Evolutionary conservation across 768 basidiomycete species (phyloP), one percentile per base, ranked within the genome.

Genomic region (Podaxis rugospora): DNA sequence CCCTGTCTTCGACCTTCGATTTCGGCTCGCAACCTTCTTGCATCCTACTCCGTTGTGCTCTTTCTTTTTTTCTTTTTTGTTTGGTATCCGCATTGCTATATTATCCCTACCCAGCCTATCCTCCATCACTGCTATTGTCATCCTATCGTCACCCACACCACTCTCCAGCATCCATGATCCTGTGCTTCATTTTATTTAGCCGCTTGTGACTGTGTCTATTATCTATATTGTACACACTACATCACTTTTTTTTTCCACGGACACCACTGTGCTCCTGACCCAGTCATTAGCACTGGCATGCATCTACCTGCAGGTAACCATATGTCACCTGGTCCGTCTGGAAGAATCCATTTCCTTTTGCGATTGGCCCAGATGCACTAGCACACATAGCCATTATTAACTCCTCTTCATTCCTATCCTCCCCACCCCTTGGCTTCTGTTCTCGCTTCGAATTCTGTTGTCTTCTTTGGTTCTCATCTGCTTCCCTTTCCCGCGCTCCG

Each of bases 261-360:
- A 37, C 40, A 42, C 50, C 27, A 28, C 16, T 11, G 49, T 42
- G 16, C 59, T 46, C 51, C 51, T 53, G 46, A 39, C 56, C 18
- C 36, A 2, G 27, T 60, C 51, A 53, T 42, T 35, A 50, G 21
- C 42, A 44, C 18, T 35, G 44, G 59, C 59, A 61, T 39, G 52
- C 53, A 47, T 39, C 59, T 61, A 40, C 59, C 59, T 61, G 59
- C 52, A 61, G 52, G 59, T 55, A 54, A 39, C 35, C 52, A 36
- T 61, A 55, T 54, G 52, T 49, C 59, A 55, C 44, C 35, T 55
- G 42, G 28, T 37, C 40, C 14, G 28, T 32, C 53, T 55, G 40
- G 50, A 59, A 51, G 57, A 59, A 59, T 49, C 46, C 35, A 47
- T 55, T 61, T 53, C 59, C 59, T 55, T 55, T 36, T 54, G 53